Evolutionary conservation across 2,329 filamentous ascomycete genomes (phyloP), one percentile per base, ranked within the genome.

Genomic region (Claviceps fusiformis): DNA sequence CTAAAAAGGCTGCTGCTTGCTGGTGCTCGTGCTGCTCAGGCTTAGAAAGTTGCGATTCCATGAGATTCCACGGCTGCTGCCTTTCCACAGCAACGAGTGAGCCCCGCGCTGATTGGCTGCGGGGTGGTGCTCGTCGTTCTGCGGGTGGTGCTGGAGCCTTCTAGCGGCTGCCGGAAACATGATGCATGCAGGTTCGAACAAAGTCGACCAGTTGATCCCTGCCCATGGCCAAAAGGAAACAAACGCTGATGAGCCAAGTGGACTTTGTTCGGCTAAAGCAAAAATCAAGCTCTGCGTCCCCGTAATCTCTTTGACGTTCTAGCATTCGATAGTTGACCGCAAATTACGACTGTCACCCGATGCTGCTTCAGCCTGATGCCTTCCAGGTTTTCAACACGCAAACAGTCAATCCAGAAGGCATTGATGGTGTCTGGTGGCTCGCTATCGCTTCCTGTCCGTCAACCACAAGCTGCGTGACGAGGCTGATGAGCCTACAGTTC

Each of bases 51-150:
- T 65, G 68, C 67, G 70, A 68, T 73, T 73, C 71, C 71, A 73
- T 73, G 67, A 62, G 71, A 72, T 73, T 73, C 71, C 67, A 73
- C 67, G 70, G 65, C 62, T 65, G 58, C 57, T 59, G 57, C 59
- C 62, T 59, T 62, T 62, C 61, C 62, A 59, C 59, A 56, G 61
- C 63, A 62, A 61, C 61, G 39, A 52, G 31, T 9, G 27, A 39
- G 47, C 47, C 50, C 47, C 19, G 27, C 58, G 52, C 57, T 67
- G 64, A 66, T 67, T 67, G 64, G 60, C 53, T 56, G 57, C 56
- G 47, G 43, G 52, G 45, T 50, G 10, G 5, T 15, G 41, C 35
- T 44, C 45, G 50, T 39, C 53, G 46, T 56, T 54, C 59, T 53
- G 53, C 31, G 45, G 55, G 29, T 19, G 29, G 44, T 50, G 54